phyloP scores from a whole-genome alignment of 2,329 filamentous ascomycete genomes.

The Capronia coronata region DNA sequence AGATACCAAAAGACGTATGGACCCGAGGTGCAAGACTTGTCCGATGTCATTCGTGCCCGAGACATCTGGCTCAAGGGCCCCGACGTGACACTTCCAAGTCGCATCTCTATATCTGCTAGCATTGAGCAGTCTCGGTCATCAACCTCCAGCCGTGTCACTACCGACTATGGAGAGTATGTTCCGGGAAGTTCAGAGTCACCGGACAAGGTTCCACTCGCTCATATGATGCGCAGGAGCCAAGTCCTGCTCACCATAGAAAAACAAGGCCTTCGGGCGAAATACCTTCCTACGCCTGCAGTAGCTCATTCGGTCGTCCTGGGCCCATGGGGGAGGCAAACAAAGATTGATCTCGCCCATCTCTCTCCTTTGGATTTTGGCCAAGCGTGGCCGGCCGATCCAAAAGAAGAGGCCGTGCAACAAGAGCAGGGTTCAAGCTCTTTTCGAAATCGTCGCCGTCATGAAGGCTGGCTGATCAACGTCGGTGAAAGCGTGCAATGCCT shows the following conservation, averaged over 20 bases:
- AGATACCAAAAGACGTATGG: constrained; percentile 48
- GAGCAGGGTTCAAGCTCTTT: not conserved
- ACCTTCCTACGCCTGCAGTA: constrained; percentile 21
- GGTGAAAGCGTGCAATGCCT: constrained; percentile 48
- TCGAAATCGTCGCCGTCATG: constrained; percentile 27
- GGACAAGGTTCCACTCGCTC: not conserved
- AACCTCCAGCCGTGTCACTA: not conserved
- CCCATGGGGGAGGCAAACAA: constrained; percentile 39
- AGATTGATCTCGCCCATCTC: constrained; percentile 39
- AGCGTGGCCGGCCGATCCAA: constrained; percentile 36
- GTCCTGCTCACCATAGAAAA: not conserved
- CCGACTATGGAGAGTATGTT: not conserved
- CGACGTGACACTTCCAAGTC: constrained; percentile 48
- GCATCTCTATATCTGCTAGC: constrained; percentile 31
- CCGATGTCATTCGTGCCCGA: constrained; percentile 42
- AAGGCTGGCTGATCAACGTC: constrained; percentile 52
- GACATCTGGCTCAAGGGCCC: constrained; percentile 44
- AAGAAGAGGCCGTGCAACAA: not conserved
- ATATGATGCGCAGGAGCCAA: constrained; percentile 4
- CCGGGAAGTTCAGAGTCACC: not conserved
- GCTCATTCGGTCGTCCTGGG: constrained; percentile 48
- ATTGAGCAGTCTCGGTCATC: not conserved
- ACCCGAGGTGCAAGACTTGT: constrained; percentile 44
- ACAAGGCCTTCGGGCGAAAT: constrained; percentile 8
- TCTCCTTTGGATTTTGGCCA: constrained; percentile 42